Evolutionary conservation across 352 stramenopile species (phyloP).

Genomic region (Phytophthora chlamydospora): DNA sequence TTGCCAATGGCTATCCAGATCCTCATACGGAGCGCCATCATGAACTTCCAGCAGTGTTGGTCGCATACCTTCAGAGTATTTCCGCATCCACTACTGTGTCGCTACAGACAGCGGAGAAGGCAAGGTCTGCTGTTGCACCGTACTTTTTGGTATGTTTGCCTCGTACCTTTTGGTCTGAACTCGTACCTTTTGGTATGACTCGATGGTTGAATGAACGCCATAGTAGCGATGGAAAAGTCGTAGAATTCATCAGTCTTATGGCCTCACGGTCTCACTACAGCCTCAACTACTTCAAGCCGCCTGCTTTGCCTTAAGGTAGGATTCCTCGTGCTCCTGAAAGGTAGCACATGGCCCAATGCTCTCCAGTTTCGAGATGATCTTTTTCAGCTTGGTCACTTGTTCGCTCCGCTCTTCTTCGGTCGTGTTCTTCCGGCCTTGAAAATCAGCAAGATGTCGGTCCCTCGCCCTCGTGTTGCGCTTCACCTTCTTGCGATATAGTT

Average conservation of each 20-base stretch:
- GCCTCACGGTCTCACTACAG: too few relatives aligned
- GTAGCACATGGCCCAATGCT: not conserved
- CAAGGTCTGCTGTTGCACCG: conserved; percentile 14
- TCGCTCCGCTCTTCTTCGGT: not conserved
- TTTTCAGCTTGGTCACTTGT: conserved; percentile 2
- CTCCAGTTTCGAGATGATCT: not conserved
- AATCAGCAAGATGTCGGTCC: too few relatives aligned
- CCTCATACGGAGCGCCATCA: conserved; percentile 10
- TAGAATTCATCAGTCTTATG: too few relatives aligned
- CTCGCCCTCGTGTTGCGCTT: too few relatives aligned
- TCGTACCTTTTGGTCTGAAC: too few relatives aligned
- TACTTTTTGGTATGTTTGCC: too few relatives aligned
- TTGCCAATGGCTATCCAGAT: conserved; percentile 6
- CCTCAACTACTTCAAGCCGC: too few relatives aligned
- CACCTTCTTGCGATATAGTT: too few relatives aligned
- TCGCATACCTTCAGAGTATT: conserved; percentile 11
- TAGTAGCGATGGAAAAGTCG: too few relatives aligned
- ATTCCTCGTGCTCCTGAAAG: conserved; percentile 5
- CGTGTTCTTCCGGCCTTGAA: not conserved
- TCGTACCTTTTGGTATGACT: too few relatives aligned
- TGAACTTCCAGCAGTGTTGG: conserved; percentile 8
- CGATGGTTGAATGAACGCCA: too few relatives aligned
- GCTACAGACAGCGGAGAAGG: conserved; percentile 13
- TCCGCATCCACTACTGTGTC: conserved; percentile 10
- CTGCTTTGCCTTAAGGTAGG: too few relatives aligned